These are phyloP conservation scores for Fusarium domesticum DNA, from an alignment of 2,329 filamentous ascomycete genomes.

Conservation along the genomic window DNA sequence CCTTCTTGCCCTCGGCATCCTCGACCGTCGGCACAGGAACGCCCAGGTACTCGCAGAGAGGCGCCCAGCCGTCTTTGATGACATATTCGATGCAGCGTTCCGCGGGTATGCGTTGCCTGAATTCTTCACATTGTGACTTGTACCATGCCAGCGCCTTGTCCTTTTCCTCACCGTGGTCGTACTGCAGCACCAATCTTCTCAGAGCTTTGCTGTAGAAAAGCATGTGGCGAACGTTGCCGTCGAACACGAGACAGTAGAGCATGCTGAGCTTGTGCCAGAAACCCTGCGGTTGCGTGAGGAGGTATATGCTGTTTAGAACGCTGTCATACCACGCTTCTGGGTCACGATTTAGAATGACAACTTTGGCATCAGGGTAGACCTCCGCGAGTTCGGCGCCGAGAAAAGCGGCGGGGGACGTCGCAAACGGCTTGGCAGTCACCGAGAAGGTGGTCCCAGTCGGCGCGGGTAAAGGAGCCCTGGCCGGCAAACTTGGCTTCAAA, in stretches of 20 bases:
- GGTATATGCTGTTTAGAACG: conserved; percentile 31
- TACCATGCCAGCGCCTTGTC: conserved; percentile 39
- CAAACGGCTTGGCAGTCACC: conserved; percentile 49
- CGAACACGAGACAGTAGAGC: conserved; percentile 32
- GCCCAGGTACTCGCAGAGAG: conserved; percentile 40
- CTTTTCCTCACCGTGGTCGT: conserved; percentile 34
- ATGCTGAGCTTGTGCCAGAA: conserved; percentile 26
- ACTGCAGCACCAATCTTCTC: conserved; percentile 25
- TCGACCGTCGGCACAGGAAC: conserved; percentile 36
- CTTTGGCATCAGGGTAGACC: conserved; percentile 36
- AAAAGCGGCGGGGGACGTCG: conserved; percentile 56
- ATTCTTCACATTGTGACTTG: conserved; percentile 37
- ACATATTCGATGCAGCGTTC: conserved; percentile 38
- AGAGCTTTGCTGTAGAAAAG: conserved; percentile 29
- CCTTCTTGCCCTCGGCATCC: conserved; percentile 31
- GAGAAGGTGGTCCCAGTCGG: conserved; percentile 47
- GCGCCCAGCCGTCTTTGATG: conserved; percentile 41
- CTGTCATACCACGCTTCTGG: conserved; percentile 36
- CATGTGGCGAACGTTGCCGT: conserved; percentile 25
- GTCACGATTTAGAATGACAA: conserved; percentile 40
- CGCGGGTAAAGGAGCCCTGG: conserved; percentile 32
- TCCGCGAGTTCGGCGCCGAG: conserved; percentile 38
- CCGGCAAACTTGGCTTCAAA: conserved; percentile 34
- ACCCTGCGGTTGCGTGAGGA: conserved; percentile 23
- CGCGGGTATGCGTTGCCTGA: conserved; percentile 33